A percentile compares a stretch with the other conserved stretches of the same genome.
Conservation (phyloP, 257 asterid genomes). For the Nicotiana undulata region DNA sequence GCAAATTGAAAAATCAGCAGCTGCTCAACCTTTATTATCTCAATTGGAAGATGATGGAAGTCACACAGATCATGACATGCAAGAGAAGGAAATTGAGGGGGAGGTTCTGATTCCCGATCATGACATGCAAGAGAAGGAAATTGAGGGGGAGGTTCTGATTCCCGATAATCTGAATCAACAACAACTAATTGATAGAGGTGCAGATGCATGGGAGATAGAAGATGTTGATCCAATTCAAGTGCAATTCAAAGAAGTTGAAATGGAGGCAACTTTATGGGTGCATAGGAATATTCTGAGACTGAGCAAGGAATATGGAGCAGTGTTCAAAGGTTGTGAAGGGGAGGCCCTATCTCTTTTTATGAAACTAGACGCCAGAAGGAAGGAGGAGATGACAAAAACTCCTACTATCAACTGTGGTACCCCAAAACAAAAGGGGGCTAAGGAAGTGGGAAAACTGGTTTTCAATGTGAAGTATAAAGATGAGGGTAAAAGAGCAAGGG, state of each 20-base stretch:
- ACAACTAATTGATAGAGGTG: no score
- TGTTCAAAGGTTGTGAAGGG: not conserved
- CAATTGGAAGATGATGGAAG: no score
- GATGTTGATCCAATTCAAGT: not conserved
- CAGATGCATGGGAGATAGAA: not conserved
- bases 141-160: no score
- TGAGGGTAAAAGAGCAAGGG: not conserved
- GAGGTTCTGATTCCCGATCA: no score
- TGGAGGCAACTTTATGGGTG: not conserved
- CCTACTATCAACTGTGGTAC: not conserved
- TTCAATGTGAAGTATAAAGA: not conserved
- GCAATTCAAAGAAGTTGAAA: not conserved
- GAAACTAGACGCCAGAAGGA: not conserved
- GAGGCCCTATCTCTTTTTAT: not conserved
- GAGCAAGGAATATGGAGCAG: not conserved
- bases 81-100: no score
- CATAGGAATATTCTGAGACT: not conserved
- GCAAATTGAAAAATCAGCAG: no score
- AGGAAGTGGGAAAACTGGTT: no score
- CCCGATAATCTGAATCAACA: no score
- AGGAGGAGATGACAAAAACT: not conserved
- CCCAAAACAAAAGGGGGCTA: not conserved
- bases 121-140: no score
- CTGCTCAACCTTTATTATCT: no score
- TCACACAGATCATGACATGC: no score